phyloP scores from a whole-genome alignment of 108 stramenopile species.

The Cyclotella choctawhatcheeana region DNA sequence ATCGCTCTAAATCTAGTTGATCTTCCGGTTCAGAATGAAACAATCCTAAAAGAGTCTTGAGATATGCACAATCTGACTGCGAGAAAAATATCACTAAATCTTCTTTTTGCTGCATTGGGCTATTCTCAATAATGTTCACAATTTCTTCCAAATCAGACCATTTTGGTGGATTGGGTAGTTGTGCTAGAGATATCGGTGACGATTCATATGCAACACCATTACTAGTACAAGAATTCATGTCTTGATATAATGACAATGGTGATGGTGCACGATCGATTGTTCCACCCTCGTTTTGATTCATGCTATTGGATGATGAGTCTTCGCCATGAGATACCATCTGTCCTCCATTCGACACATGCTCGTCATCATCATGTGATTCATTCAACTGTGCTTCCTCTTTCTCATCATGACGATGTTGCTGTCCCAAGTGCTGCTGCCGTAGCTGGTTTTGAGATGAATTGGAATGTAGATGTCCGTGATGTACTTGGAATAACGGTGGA shows the following conservation, averaged over 20 bases:
- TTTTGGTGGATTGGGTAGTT: slow-evolving; percentile 78
- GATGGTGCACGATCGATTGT: slow-evolving; percentile 6
- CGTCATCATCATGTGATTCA: slow-evolving; percentile 16
- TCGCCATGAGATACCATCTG: slow-evolving; percentile 4
- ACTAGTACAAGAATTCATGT: not conserved
- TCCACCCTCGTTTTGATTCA: not conserved
- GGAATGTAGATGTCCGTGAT: slow-evolving; percentile 1
- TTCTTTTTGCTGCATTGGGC: slow-evolving; percentile 73
- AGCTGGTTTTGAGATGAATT: slow-evolving; percentile 4
- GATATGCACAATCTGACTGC: slow-evolving; percentile 77
- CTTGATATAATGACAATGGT: slow-evolving; percentile 2
- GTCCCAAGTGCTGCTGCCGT: slow-evolving; percentile 3
- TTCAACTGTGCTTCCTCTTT: slow-evolving; percentile 23
- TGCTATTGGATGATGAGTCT: not conserved
- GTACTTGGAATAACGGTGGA: slow-evolving; percentile 14
- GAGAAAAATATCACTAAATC: slow-evolving; percentile 71
- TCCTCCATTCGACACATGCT: slow-evolving; percentile 22
- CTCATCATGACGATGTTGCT: slow-evolving; percentile 11
- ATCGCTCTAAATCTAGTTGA: slow-evolving; percentile 49
- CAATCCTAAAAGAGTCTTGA: slow-evolving; percentile 65
- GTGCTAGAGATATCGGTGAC: slow-evolving; percentile 24
- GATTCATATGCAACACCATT: not conserved
- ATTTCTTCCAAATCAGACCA: slow-evolving; percentile 72
- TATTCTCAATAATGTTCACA: slow-evolving; percentile 66
- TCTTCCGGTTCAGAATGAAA: slow-evolving; percentile 67